Base-by-base conservation (phyloP, 2,329 filamentous ascomycete genomes). In the Neofusicoccum cordaticola region DNA sequence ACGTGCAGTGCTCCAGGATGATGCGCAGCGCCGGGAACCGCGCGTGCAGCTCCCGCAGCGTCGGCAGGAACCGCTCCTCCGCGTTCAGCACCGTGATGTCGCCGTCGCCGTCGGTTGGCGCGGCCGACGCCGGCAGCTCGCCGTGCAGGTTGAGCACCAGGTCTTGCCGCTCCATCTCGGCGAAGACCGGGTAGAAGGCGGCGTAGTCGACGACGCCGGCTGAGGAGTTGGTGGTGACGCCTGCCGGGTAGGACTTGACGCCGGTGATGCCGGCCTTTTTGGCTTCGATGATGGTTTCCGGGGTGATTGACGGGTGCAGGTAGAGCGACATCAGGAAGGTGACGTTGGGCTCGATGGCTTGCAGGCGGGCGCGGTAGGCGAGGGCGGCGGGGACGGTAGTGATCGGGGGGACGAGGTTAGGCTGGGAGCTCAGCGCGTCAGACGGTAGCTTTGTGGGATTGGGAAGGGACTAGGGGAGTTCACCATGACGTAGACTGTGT, bases 141-240 rank as follows among this genome's bases (percentile, higher is more conserved):
- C 93, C 94, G 75, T 98, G 93, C n/a, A 98, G 82, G 79, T 97
- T 97, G 47, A 96, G 84, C n/a, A 96, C 85, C 74, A 97, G 82
- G 69, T 89, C 88, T 69, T 93, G 86, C 66, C 88, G 81, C 74
- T 97, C 90, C 93, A 98, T 97, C 68, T 91, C 90, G n/a, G 84
- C 85, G 73, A 98, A 96, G 13, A 94, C 90, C 6, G 87, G 86
- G 73, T 90, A 90, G 79, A 92, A 94, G 37, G 83, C 79, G 66
- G 88, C 86, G 71, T 91, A 86, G 64, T 87, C 85, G 15, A 90
- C 80, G 27, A 93, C 90, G 12, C 91, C 91, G 31, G 85, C 86
- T 41, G 82, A 81, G 3, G 85, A 87, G 72, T 88, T 87, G 1
- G 74, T 77, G 12, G 74, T 77, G 7, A 77, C 75, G 41, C 81